Base-by-base conservation (phyloP, 805 yeast genomes). In the Kodamaea neixiangensis region DNA sequence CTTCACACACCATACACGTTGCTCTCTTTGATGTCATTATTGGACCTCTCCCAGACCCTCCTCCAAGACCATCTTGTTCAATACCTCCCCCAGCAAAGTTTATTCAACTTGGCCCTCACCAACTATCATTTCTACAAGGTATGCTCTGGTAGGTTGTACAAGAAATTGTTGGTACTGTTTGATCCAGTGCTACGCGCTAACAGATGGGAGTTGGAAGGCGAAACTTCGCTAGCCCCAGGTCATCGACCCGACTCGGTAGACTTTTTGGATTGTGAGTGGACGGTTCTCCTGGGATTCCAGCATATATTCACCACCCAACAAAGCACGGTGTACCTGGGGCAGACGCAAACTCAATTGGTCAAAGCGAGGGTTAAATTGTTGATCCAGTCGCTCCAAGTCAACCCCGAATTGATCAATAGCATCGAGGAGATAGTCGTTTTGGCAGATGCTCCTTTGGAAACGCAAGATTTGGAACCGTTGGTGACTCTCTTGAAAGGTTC, bases 361-460 rank as follows among this genome's bases (percentile, higher is more conserved):
- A 52, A 55, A 42, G 72, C 72, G 13, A 70, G 78, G 53, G 66
- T 82, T 44, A 69, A 68, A 35, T 64, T 75, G 2, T 60, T 83
- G 38, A 44, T 70, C 10, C 71, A 71, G 17, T 65, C 77, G 0
- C 55, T 78, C 20, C 49, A 46, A 3, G 53, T 71, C 42, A 75
- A 77, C 48, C 54, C 69, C 2, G 62, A 63, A 3, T 62, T 79
- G 17, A 64, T 68, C 17, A 13, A 48, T 3, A 58, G 60, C 37
- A 63, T 80, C 2, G 61, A 69, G 38, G 63, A 69, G 22, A 57
- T 80, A 10, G 38, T 38, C 7, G 48, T 48, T 3, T 40, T 48
- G 44, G 38, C 14, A 2, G 25, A 10, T 11, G 29, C 34, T 2
- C 59, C 59, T 0, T 62, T 80, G 0, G 64, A 66, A 17, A 71